Evolutionary conservation across 2,329 filamentous ascomycete genomes (phyloP).

Genomic region (Penicillium hordei): DNA sequence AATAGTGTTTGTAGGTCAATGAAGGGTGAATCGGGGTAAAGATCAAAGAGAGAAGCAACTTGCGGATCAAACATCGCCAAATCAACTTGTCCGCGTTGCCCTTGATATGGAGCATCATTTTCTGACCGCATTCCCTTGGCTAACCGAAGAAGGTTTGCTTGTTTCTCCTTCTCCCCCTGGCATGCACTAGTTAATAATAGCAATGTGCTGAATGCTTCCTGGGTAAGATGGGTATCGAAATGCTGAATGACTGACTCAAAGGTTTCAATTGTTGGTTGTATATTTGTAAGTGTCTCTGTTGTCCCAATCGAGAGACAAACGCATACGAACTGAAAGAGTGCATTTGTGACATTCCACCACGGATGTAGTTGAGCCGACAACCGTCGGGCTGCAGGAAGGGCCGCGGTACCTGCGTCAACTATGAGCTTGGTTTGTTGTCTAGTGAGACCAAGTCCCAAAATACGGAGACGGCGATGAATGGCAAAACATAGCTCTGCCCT

Average conservation of each 20-base stretch:
- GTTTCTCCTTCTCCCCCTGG: neutral
- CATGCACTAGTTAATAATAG: neutral
- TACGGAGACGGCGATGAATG: slow-evolving; percentile 44
- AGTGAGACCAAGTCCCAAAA: slow-evolving; percentile 36
- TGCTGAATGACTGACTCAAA: slow-evolving; percentile 39
- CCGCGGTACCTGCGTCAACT: slow-evolving; percentile 37
- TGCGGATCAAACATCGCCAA: neutral
- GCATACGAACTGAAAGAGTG: slow-evolving; percentile 46
- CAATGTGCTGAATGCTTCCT: neutral
- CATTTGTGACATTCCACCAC: slow-evolving; percentile 48
- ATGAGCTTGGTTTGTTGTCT: slow-evolving; percentile 32
- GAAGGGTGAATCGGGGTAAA: neutral
- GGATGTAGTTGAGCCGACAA: slow-evolving; percentile 37
- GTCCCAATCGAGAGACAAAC: slow-evolving; percentile 45
- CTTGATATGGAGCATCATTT: neutral
- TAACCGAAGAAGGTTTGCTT: neutral
- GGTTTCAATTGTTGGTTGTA: slow-evolving; percentile 39
- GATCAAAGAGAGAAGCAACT: neutral
- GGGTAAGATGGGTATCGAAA: slow-evolving; percentile 25
- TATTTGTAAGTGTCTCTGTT: slow-evolving; percentile 34
- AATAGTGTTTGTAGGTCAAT: neutral
- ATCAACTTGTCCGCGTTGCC: neutral
- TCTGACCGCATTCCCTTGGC: neutral
- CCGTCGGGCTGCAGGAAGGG: slow-evolving; percentile 36
- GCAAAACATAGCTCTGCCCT: slow-evolving; percentile 33